Evolutionary conservation across 768 basidiomycete genomes (phyloP).

Genomic region (Pleurotus platypus): DNA sequence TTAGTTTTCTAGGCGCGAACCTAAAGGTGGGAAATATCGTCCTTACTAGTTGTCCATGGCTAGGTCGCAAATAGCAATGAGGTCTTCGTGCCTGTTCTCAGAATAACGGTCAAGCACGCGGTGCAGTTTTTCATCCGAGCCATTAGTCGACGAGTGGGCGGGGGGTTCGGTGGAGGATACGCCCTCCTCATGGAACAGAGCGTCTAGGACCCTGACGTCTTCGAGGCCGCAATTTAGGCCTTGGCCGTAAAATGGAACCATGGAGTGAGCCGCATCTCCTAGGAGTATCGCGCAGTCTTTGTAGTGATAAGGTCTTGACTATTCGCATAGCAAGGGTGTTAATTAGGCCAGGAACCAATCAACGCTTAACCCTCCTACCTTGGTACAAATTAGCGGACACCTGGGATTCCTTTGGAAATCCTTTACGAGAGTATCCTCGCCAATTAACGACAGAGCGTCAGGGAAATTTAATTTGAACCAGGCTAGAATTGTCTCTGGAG

Average conservation of each 20-base stretch:
- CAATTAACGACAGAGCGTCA: conserved; percentile 84
- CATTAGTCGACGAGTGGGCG: conserved; percentile 44
- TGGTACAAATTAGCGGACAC: conserved; percentile 87
- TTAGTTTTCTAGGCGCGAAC: conserved; percentile 16
- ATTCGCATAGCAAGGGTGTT: conserved; percentile 8
- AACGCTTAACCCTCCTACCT: conserved; percentile 50
- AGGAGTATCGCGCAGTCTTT: conserved; percentile 82
- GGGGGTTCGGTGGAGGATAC: conserved; percentile 43
- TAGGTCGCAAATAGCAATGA: conserved; percentile 85
- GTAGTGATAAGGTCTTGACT: conserved; percentile 91
- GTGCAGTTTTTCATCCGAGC: conserved; percentile 31
- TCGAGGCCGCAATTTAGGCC: conserved; percentile 97
- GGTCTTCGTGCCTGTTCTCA: conserved; percentile 78
- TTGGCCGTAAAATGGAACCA: conserved; percentile 99
- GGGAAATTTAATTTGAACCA: conserved; percentile 89
- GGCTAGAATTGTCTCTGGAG: conserved; percentile 48
- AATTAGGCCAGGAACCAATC: conserved; percentile 13
- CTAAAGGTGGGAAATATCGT: conserved; percentile 13
- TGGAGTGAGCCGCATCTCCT: conserved; percentile 94
- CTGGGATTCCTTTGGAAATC: conserved; percentile 85
- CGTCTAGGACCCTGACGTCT: conserved; percentile 87
- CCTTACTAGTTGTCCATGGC: conserved; percentile 98
- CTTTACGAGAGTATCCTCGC: conserved; percentile 68
- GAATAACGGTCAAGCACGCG: conserved; percentile 78
- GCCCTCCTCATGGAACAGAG: conserved; percentile 66